phyloP scores from a whole-genome alignment of 2,329 filamentous ascomycete genomes.

The Fonsecaea nubica region DNA sequence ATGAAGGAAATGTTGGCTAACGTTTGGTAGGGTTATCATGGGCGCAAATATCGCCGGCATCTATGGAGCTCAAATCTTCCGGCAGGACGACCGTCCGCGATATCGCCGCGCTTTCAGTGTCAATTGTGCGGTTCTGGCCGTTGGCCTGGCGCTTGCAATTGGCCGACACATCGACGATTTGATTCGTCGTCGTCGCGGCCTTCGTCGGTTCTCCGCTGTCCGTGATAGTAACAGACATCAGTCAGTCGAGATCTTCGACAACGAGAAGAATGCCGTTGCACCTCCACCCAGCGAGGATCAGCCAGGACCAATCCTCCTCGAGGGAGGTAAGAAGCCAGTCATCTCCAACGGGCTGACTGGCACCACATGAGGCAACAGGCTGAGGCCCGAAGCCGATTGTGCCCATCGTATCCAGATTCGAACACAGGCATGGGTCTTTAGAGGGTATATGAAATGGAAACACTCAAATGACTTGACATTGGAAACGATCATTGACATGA shows the following conservation, averaged over 20 bases:
- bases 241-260: neutral
- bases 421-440: neutral
- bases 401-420: neutral
- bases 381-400: neutral
- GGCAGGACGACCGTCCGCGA: conserved; percentile 57
- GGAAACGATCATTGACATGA: neutral
- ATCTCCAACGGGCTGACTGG: conserved; percentile 1
- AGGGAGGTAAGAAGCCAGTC: conserved; percentile 6
- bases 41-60: conserved; percentile 67
- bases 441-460: neutral
- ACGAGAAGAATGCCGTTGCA: conserved; percentile 12
- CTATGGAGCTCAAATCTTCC: conserved; percentile 67
- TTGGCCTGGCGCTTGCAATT: conserved; percentile 53
- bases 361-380: neutral
- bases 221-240: neutral
- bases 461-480: neutral
- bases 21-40: conserved; percentile 61
- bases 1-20: neutral
- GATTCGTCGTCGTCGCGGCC: neutral
- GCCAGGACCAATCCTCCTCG: conserved; percentile 8
- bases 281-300: conserved; percentile 15
- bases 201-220: neutral
- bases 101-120: conserved; percentile 61
- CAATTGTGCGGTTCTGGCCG: conserved; percentile 52
- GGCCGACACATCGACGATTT: conserved; percentile 55